Conservation (phyloP, 306 rosid genomes). For the Cicer pinnatifidum region DNA sequence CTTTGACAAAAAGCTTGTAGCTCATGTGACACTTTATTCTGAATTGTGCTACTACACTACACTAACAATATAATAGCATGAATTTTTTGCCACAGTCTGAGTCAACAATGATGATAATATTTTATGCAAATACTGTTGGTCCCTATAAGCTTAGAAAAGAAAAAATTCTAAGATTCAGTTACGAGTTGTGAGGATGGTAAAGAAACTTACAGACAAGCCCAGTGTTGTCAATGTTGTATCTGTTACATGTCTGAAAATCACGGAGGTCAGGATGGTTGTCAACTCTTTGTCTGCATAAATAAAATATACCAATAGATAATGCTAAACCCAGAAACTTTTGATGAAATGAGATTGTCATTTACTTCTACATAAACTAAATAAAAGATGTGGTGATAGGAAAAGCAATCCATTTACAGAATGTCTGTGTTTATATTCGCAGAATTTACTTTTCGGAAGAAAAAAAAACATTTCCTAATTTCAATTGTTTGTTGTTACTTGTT, state of each 20-base stretch:
- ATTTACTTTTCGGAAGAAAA: neutral
- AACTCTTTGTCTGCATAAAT: conserved; percentile 73
- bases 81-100: conserved; percentile 3
- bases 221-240: conserved; percentile 84
- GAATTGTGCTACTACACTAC: neutral
- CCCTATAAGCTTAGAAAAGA: conserved; percentile 13
- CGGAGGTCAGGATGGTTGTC: conserved; percentile 59
- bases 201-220: conserved; percentile 86
- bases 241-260: conserved; percentile 83
- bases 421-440: neutral
- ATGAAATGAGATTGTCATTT: conserved; percentile 19
- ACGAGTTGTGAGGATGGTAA: conserved; percentile 18
- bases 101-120: conserved; percentile 20
- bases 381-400: conserved; percentile 11
- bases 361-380: conserved; percentile 23
- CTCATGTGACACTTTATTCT: neutral
- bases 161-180: neutral
- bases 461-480: neutral
- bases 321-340: conserved; percentile 9
- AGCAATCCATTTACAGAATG: neutral
- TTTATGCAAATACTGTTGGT: conserved; percentile 13
- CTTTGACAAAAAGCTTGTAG: neutral
- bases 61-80: conserved; percentile 21
- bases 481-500: neutral
- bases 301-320: conserved; percentile 27